phyloP scores from a whole-genome alignment of 2,329 filamentous ascomycete genomes.

The Verticillium zaregamsianum region DNA sequence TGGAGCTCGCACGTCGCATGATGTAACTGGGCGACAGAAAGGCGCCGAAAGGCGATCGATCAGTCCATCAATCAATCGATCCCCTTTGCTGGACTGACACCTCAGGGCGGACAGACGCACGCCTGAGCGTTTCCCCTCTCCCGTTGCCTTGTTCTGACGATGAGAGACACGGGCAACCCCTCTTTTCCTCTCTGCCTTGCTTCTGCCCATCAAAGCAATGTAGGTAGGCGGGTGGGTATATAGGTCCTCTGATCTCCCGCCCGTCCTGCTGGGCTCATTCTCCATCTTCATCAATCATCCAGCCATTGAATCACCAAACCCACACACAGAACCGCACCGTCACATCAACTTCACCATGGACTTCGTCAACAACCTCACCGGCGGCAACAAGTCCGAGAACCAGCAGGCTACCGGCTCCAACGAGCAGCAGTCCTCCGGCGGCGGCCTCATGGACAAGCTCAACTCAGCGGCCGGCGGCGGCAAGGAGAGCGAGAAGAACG shows the following conservation, averaged over 20 bases:
- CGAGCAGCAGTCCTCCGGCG: slow-evolving; percentile 33
- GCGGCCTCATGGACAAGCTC: slow-evolving; percentile 63
- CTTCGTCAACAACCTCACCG: slow-evolving; percentile 48
- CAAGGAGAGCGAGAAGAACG: slow-evolving; percentile 71
- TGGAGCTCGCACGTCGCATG: neutral
- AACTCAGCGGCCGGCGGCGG: slow-evolving; percentile 72
- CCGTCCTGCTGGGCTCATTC: neutral
- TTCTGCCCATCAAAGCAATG: neutral
- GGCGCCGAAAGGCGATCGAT: neutral
- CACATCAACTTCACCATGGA: slow-evolving; percentile 39
- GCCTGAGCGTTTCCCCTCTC: too few species aligned
- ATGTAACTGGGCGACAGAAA: neutral
- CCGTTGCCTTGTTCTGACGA: too few species aligned
- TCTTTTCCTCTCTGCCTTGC: neutral
- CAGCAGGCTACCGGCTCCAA: slow-evolving; percentile 21
- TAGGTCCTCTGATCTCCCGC: neutral
- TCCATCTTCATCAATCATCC: neutral
- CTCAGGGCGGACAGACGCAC: neutral
- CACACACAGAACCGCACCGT: too few species aligned
- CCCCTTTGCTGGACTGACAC: neutral
- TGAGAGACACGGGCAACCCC: slow-evolving; percentile 5
- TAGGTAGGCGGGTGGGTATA: neutral
- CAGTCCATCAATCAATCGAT: too few species aligned
- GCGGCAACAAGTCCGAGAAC: slow-evolving; percentile 31
- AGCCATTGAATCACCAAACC: neutral